Evolutionary conservation across 495 filamentous ascomycete genomes (phyloP).

Genomic region (Annulohypoxylon bovei): DNA sequence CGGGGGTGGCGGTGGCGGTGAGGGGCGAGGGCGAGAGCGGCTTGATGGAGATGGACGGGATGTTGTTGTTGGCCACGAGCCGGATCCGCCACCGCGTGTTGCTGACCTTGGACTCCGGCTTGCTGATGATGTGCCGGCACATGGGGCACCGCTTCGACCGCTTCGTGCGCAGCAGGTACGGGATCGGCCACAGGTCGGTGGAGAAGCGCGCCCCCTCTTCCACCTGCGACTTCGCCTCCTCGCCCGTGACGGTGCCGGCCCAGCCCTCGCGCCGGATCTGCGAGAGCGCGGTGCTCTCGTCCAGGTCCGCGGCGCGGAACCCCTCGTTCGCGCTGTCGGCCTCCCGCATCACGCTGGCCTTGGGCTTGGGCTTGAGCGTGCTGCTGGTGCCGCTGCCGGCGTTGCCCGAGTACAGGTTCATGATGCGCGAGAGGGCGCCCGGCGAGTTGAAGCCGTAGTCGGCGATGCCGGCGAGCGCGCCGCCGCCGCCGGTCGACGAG

Average conservation of each 20-base stretch:
- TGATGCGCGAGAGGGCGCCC: slow-evolving; percentile 82
- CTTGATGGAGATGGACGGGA: slow-evolving; percentile 79
- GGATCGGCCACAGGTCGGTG: slow-evolving; percentile 78
- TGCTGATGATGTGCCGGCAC: slow-evolving; percentile 94
- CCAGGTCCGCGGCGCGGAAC: slow-evolving; percentile 62
- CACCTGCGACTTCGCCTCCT: slow-evolving; percentile 58
- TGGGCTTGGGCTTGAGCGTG: slow-evolving; percentile 74
- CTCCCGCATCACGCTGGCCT: slow-evolving; percentile 79
- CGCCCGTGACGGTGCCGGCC: slow-evolving; percentile 51
- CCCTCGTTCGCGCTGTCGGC: slow-evolving; percentile 75
- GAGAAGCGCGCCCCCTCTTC: slow-evolving; percentile 64
- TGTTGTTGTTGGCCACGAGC: slow-evolving; percentile 87
- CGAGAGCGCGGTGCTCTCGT: slow-evolving; percentile 62
- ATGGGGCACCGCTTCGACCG: slow-evolving; percentile 90
- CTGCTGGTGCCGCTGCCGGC: slow-evolving; percentile 59
- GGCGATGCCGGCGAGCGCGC: slow-evolving; percentile 62
- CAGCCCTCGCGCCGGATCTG: slow-evolving; percentile 55
- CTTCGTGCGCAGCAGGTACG: slow-evolving; percentile 85
- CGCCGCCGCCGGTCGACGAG: slow-evolving; percentile 60
- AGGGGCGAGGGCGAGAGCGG: slow-evolving; percentile 63
- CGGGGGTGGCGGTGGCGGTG: slow-evolving; percentile 17
- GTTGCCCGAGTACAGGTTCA: slow-evolving; percentile 84
- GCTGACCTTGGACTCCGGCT: slow-evolving; percentile 89
- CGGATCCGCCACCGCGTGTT: slow-evolving; percentile 89
- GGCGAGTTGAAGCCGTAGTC: slow-evolving; percentile 80